Percentiles rank a stretch among this genome's conserved stretches.
These are phyloP conservation scores for Rhodosporidiobolus odoratus DNA, from an alignment of 768 basidiomycete genomes.

Conservation along the genomic window DNA sequence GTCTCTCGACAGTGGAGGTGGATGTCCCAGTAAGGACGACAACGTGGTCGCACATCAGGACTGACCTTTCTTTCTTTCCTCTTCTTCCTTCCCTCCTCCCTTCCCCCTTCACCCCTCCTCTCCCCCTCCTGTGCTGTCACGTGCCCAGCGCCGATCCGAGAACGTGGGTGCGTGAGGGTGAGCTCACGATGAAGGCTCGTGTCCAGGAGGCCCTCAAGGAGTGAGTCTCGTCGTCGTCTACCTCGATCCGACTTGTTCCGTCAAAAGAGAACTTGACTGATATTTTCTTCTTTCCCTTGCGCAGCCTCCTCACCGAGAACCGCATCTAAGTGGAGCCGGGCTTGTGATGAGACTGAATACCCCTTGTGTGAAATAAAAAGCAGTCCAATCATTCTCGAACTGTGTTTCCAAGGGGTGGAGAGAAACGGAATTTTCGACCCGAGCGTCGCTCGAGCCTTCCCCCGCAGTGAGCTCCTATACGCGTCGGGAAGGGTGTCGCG, in stretches of 20 bases:
- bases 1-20: too few relatives aligned
- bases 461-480: too few relatives aligned
- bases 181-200: constrained; percentile 78
- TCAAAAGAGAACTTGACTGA: not conserved
- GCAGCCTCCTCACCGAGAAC: constrained; percentile 60
- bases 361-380: not conserved
- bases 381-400: not conserved
- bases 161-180: constrained; percentile 95
- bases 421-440: too few relatives aligned
- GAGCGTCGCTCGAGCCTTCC: too few relatives aligned
- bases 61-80: too few relatives aligned
- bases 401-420: not conserved
- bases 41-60: too few relatives aligned
- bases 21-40: too few relatives aligned
- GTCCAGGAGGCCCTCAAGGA: constrained; percentile 88
- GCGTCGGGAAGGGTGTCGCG: too few relatives aligned
- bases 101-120: not conserved
- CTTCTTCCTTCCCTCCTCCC: not conserved
- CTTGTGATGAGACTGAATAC: not conserved
- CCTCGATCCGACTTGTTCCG: not conserved
- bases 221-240: too few relatives aligned
- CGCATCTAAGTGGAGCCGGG: constrained; percentile 9
- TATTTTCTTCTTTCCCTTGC: not conserved
- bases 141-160: not conserved
- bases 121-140: not conserved